Evolutionary conservation across 352 stramenopile genomes (phyloP).

Genomic region (Peronospora destructor): DNA sequence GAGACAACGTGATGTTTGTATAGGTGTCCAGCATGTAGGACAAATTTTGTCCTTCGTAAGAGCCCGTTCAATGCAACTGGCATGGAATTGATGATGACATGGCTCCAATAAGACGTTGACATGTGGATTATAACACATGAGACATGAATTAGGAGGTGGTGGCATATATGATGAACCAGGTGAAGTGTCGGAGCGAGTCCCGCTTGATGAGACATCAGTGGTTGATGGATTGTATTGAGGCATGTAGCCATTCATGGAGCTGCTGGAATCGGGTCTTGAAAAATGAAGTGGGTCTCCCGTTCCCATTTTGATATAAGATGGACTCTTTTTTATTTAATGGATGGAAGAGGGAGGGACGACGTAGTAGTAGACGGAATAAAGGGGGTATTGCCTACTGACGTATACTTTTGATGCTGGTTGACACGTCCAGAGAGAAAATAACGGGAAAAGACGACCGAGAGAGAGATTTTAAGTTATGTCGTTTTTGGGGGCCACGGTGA

Average conservation of each 20-base stretch:
- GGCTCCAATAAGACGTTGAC: conserved; percentile 46
- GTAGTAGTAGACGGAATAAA: too few species aligned
- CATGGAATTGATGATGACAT: conserved; percentile 78
- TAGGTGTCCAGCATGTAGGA: conserved; percentile 64
- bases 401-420: conserved; percentile 10
- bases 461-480: too few species aligned
- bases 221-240: conserved; percentile 1
- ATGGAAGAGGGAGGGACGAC: background rate
- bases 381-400: too few species aligned
- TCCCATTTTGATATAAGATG: conserved; percentile 14
- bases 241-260: conserved; percentile 23
- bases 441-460: conserved; percentile 25
- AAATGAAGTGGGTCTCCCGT: conserved; percentile 31
- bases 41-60: conserved; percentile 75
- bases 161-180: conserved; percentile 11
- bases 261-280: conserved; percentile 8
- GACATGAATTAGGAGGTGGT: conserved; percentile 16
- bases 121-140: conserved; percentile 34
- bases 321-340: too few species aligned
- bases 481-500: background rate
- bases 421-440: conserved; percentile 30
- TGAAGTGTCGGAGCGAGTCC: background rate
- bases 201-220: background rate
- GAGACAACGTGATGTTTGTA: conserved; percentile 52
- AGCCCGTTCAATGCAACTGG: conserved; percentile 61